Conservation (phyloP, 2,329 filamentous ascomycete genomes). For the Trichoderma citrinoviride region DNA sequence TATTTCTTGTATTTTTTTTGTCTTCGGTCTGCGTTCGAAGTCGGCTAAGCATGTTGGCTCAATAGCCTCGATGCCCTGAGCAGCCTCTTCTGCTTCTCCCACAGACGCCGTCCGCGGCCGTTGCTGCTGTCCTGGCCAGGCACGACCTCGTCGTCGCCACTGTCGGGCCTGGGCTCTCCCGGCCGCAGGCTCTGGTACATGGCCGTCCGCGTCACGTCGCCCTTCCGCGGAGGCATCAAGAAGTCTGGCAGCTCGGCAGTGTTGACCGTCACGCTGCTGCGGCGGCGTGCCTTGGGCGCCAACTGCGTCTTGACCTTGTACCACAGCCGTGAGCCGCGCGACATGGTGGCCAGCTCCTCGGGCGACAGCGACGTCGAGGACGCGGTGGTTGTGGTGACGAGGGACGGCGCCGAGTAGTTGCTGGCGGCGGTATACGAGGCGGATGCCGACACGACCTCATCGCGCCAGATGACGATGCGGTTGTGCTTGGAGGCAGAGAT, state of each 20-base stretch:
- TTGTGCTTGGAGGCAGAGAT: slow-evolving; percentile 38
- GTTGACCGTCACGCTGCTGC: slow-evolving; percentile 21
- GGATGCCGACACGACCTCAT: slow-evolving; percentile 44
- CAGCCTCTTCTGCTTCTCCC: slow-evolving; percentile 41
- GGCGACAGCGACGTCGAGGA: slow-evolving; percentile 31
- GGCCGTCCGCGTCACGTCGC: slow-evolving; percentile 31
- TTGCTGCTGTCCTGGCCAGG: slow-evolving; percentile 28
- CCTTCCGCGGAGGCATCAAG: slow-evolving; percentile 18
- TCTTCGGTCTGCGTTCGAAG: neutral
- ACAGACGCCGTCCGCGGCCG: slow-evolving; percentile 30
- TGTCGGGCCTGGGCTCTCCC: slow-evolving; percentile 12
- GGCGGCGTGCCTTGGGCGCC: slow-evolving; percentile 22
- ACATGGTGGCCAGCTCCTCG: slow-evolving; percentile 26
- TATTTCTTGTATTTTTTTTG: too few species aligned
- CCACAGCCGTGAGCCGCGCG: slow-evolving; percentile 29
- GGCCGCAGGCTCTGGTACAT: slow-evolving; percentile 35
- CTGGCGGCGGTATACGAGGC: slow-evolving; percentile 29
- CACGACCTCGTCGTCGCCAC: slow-evolving; percentile 26
- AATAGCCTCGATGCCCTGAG: slow-evolving; percentile 42
- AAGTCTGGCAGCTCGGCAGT: slow-evolving; percentile 22
- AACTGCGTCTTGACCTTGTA: slow-evolving; percentile 27
- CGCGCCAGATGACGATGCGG: slow-evolving; percentile 51
- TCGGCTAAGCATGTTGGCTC: slow-evolving; percentile 13
- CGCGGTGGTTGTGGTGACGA: slow-evolving; percentile 34
- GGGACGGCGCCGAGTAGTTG: slow-evolving; percentile 34